A percentile compares a stretch with the other conserved stretches of the same genome.
phyloP scores from a whole-genome alignment of 1,284 basidiomycete species.

The Erythrobasidium hasegawianum region DNA sequence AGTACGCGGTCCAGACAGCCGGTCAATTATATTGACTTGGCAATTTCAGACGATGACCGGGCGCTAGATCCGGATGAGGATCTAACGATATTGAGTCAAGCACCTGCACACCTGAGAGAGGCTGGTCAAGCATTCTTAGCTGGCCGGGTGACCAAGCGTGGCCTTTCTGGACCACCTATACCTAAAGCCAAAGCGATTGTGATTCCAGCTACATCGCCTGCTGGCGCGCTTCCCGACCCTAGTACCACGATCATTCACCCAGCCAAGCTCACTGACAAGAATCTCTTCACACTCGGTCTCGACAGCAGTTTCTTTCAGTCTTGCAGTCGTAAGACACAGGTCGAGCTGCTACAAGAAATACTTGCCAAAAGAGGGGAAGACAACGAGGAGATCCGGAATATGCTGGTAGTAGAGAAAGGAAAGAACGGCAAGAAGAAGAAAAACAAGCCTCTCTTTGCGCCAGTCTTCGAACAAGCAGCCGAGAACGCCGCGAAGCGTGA shows the following conservation, averaged over 20 bases:
- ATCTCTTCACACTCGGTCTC: slow-evolving; percentile 29
- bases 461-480: slow-evolving; percentile 32
- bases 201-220: slow-evolving; percentile 20
- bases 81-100: slow-evolving; percentile 14
- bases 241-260: slow-evolving; percentile 10
- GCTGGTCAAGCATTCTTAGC: slow-evolving; percentile 1
- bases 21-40: slow-evolving; percentile 37
- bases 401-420: slow-evolving; percentile 55
- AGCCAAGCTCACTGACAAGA: slow-evolving; percentile 25
- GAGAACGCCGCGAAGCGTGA: slow-evolving; percentile 25
- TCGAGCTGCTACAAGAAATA: slow-evolving; percentile 17
- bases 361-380: slow-evolving; percentile 14
- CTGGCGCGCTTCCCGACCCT: background rate
- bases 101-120: slow-evolving; percentile 1
- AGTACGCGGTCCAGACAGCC: slow-evolving; percentile 7
- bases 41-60: slow-evolving; percentile 2
- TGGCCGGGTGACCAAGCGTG: slow-evolving; percentile 22
- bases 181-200: slow-evolving; percentile 17
- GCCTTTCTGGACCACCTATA: background rate
- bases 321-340: slow-evolving; percentile 18
- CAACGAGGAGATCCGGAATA: slow-evolving; percentile 56
- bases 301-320: slow-evolving; percentile 24
- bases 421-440: slow-evolving; percentile 47
- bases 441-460: slow-evolving; percentile 36
- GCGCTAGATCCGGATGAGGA: slow-evolving; percentile 13